Evolutionary conservation across 2,329 filamentous ascomycete genomes (phyloP).

Genomic region (Xylaria sp.): DNA sequence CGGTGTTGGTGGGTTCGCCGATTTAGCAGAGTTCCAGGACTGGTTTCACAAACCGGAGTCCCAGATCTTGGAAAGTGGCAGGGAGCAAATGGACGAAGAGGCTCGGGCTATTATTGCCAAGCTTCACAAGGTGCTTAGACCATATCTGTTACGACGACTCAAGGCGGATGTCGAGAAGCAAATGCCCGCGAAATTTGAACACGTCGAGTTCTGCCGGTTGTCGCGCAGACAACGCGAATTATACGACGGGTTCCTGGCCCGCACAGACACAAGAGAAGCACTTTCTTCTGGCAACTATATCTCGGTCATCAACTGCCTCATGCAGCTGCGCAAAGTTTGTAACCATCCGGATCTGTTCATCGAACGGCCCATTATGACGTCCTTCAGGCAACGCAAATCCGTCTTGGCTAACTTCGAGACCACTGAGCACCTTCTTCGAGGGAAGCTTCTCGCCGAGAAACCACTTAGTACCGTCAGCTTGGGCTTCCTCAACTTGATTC

Average conservation of each 20-base stretch:
- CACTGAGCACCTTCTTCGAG: constrained; percentile 71
- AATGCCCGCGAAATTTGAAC: constrained; percentile 97
- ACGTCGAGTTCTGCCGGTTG: constrained; percentile 91
- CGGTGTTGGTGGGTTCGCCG: constrained; percentile 86
- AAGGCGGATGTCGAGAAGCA: constrained; percentile 99
- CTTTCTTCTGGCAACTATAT: constrained; percentile 92
- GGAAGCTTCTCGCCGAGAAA: constrained; percentile 62
- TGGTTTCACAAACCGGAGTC: constrained; percentile 96
- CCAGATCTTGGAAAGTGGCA: constrained; percentile 92
- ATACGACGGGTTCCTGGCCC: constrained; percentile 94
- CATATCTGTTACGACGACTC: constrained; percentile 85
- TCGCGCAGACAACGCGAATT: constrained; percentile 94
- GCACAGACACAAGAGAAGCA: constrained; percentile 85
- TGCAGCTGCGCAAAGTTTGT: constrained; percentile 97
- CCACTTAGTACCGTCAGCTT: constrained; percentile 69
- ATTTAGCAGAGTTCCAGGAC: constrained; percentile 92
- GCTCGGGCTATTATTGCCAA: constrained; percentile 89
- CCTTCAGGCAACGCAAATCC: constrained; percentile 86
- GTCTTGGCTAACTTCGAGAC: constrained; percentile 73
- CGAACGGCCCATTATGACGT: constrained; percentile 94
- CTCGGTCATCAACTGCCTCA: constrained; percentile 96
- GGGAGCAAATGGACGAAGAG: constrained; percentile 92
- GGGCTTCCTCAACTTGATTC: constrained; percentile 78
- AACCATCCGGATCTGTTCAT: constrained; percentile 98
- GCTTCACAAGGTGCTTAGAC: constrained; percentile 89